Percentiles rank a stretch among this genome's conserved stretches.
Conservation (phyloP, 345 rosid species). For the Anacardium occidentale region DNA sequence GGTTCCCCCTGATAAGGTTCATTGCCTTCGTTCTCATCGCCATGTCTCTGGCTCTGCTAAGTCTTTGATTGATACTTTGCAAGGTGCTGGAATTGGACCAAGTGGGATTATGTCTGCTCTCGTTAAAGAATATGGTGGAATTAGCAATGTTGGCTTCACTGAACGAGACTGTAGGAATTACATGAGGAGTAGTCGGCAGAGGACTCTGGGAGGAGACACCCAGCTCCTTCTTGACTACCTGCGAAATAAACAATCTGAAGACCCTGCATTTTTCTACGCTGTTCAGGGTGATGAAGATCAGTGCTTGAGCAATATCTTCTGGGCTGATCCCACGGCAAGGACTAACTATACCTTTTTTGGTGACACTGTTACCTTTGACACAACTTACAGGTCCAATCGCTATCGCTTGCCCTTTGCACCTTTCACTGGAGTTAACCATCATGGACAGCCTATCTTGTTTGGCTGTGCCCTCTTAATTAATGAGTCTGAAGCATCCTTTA, state of each 20-base stretch:
- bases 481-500: conserved; percentile 39
- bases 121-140: conserved; percentile 37
- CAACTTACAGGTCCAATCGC: conserved; percentile 35
- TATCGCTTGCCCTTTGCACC: conserved; percentile 47
- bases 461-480: conserved; percentile 41
- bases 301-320: conserved; percentile 32
- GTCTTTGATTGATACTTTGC: conserved; percentile 36
- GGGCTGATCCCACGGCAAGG: conserved; percentile 41
- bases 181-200: conserved; percentile 40
- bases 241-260: conserved; percentile 32
- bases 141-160: conserved; percentile 36
- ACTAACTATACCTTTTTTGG: conserved; percentile 37
- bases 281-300: conserved; percentile 35
- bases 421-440: conserved; percentile 44
- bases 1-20: conserved; percentile 38
- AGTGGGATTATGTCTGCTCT: conserved; percentile 38
- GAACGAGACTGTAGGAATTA: conserved; percentile 38
- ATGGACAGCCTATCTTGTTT: conserved; percentile 43
- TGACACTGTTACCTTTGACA: conserved; percentile 38
- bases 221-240: conserved; percentile 42
- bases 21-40: conserved; percentile 40
- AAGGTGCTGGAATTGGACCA: conserved; percentile 39
- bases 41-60: conserved; percentile 37
- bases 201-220: conserved; percentile 31
- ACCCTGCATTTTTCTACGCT: conserved; percentile 39